Base-by-base conservation (phyloP, 495 filamentous ascomycete genomes). In the Astrothelium subdiscretum region DNA sequence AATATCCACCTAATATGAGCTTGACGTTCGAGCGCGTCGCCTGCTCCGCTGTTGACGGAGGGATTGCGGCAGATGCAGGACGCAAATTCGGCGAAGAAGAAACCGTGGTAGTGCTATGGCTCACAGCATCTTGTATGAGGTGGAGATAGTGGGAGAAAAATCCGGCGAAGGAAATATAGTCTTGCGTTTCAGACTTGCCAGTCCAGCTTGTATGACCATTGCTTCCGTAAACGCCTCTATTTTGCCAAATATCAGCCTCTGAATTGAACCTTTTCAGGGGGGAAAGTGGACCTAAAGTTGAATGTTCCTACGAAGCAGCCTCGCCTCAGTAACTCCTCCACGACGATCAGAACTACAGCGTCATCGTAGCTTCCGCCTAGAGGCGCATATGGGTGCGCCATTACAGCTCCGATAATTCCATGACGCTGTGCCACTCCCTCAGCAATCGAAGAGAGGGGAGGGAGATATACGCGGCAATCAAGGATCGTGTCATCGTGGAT, bases 361-460 rank as follows among this genome's bases (percentile, higher is more conserved):
- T 97, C 91, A 70, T 97, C 88, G 71, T 85, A 92, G 75, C 78
- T 86, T 4, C 94, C 94, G 12, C 94, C 94, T 5, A 97, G 76
- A 0, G 88, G 83, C 22, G 91, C 90, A 64, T 97, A 98, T 0
- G 94, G 92, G 72, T 97, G 94, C 0, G 92, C 92, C 27, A 98
- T 71, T 24, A 97, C 80, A 2, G 90, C 92, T 12, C 84, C 87
- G 62, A 54, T 8, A 29, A 54, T 27, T 8, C 42, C 42, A 54
- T 29, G 6, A 29, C 6, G 15, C 5, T 15, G 48, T 8, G 48
- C 26, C 3, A 15, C 5, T 10, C 29, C 6, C 12, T 29, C 11
- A 20, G 12, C 32, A 8, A 27, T 27, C 65, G 62, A 15, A 66
- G 68, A 11, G 65, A 70, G 38, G 64, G 73, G 63, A 74, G 90